Base-by-base conservation (phyloP, 441 rosid genomes). In the Bruguiera hainesii region DNA sequence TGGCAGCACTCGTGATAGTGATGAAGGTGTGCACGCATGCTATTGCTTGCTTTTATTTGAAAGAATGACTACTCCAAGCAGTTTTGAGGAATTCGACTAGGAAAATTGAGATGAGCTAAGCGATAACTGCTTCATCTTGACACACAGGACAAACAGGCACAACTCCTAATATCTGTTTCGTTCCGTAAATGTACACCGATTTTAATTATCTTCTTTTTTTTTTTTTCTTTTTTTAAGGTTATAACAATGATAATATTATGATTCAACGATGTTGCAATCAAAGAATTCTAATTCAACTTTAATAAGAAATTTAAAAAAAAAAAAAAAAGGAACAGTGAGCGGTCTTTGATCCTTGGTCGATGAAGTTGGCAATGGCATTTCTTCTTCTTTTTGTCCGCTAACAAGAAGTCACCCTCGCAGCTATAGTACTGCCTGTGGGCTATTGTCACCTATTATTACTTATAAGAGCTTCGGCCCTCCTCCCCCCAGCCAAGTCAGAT, bases 381-480 rank as follows among this genome's bases (percentile, higher is more conserved):
- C 80, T 75, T 76, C 79, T 73, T 77, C 63, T 70, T 65, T 64
- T 81, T 78, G 81, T 76, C 71, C 7, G 72, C 53, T 82, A 56
- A 30, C 68, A 7, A 29, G 62, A 60, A 30, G 46, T 60, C 58
- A 33, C 56, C 53, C 48, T 65, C 55, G 71, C 26, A 37, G 46
- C 46, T 10, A 2, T 16, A 37, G 15, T 3, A 11, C 46, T 37
- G 4, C 46, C 46, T 37, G 46, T 2, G 10, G 15, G 46, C 46
- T 37, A 10, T 68, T 18, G 15, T 60, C 79, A 73, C 76, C 75
- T 72, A 71, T 71, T 67, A 67, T 56, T 68, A 37, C 16, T 37
- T 37, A 37, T 37, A 37, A 37, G 3, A 66, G 63, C 68, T 52
- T 48, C 72, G 15, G 46, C 69, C 25, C 30, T 23, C 39, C 35